These are phyloP conservation scores for Cladosporium cucumerinum DNA, from an alignment of 2,329 filamentous ascomycete species.

Conservation along the genomic window DNA sequence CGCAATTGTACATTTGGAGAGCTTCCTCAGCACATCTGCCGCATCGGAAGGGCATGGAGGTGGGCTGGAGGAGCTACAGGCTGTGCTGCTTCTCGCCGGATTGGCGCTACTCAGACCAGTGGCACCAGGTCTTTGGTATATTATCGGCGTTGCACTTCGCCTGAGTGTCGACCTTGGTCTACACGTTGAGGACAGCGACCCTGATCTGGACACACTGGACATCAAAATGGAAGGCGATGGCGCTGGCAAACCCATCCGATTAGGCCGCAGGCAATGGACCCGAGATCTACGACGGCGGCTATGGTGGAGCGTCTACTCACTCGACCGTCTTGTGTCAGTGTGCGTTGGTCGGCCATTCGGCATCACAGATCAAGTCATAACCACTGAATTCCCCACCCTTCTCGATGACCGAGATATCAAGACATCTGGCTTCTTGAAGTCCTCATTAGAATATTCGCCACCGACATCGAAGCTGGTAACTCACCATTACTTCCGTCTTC, in stretches of 20 bases:
- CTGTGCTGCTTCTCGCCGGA: constrained; percentile 84
- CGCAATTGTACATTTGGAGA: constrained; percentile 85
- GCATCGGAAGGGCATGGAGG: constrained; percentile 68
- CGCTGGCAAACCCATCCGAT: constrained; percentile 42
- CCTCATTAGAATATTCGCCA: constrained; percentile 46
- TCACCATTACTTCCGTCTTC: constrained; percentile 86
- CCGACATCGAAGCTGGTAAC: constrained; percentile 88
- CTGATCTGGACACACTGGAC: constrained; percentile 47
- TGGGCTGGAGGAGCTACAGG: constrained; percentile 88
- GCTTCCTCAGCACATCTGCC: constrained; percentile 68
- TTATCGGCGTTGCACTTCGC: constrained; percentile 87
- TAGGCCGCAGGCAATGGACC: constrained; percentile 73
- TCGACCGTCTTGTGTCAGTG: constrained; percentile 90
- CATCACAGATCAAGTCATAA: constrained; percentile 93
- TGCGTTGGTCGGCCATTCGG: constrained; percentile 92
- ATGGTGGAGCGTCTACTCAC: constrained; percentile 96
- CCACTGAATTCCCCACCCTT: constrained; percentile 86
- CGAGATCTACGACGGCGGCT: constrained; percentile 81
- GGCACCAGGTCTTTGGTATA: constrained; percentile 94
- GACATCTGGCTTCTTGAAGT: constrained; percentile 65
- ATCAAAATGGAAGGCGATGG: constrained; percentile 22
- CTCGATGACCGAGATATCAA: constrained; percentile 89
- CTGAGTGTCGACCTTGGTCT: constrained; percentile 87
- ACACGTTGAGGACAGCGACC: constrained; percentile 80
- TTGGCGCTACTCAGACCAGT: constrained; percentile 90